These are phyloP conservation scores for Pecoramyces ruminantium DNA, from an alignment of 192 early-diverging fungal species.

Conservation along the genomic window DNA sequence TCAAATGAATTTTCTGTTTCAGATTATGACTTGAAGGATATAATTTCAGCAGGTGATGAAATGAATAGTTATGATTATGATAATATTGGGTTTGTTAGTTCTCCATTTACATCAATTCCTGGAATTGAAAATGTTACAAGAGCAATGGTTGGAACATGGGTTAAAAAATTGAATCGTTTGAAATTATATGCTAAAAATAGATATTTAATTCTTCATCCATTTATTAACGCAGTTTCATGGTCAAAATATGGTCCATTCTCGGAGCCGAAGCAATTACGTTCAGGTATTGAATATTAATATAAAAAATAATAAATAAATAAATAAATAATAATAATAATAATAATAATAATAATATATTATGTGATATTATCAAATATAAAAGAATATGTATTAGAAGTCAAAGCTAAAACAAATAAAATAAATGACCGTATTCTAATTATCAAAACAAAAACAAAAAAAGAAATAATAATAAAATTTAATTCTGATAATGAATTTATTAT, in stretches of 20 bases:
- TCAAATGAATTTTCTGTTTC: neutral
- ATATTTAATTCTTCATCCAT: neutral
- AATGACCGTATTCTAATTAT: neutral
- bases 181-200: neutral
- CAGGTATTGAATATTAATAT: neutral
- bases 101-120: neutral
- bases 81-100: neutral
- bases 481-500: neutral
- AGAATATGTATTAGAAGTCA: neutral
- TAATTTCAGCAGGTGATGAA: neutral
- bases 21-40: neutral
- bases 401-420: neutral
- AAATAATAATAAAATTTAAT: neutral
- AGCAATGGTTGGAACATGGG: neutral
- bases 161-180: neutral
- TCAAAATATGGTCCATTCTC: neutral
- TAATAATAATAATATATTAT: too few species aligned
- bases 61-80: neutral
- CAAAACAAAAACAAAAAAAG: neutral
- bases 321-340: too few species aligned
- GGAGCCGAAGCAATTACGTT: neutral
- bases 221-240: neutral
- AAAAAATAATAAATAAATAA: neutral
- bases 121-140: neutral
- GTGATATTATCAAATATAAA: too few species aligned